Conservation (phyloP, 371 early-diverging fungal species). For the Circinella umbellata region DNA sequence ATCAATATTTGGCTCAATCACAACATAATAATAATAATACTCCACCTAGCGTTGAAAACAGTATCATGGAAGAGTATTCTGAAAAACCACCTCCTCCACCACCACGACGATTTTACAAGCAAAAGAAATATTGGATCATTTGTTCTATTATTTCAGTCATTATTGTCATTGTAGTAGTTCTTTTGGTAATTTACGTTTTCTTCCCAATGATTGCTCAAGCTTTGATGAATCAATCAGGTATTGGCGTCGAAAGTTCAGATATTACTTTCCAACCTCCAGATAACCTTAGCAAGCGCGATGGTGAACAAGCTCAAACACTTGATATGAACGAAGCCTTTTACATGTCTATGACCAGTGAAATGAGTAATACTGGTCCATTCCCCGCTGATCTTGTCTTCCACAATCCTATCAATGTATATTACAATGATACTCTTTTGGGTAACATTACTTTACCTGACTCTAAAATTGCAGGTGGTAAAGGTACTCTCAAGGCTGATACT, state of each 20-base stretch:
- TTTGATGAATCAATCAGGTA: conserved; percentile 56
- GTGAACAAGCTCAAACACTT: conserved; percentile 2
- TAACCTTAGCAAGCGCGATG: conserved; percentile 33
- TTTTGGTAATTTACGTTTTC: conserved; percentile 57
- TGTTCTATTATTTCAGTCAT: conserved; percentile 56
- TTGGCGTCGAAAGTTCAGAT: conserved; percentile 51
- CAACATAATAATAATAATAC: not conserved
- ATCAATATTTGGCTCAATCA: conserved; percentile 41
- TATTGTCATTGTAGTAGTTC: conserved; percentile 53
- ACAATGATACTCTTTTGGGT: conserved; percentile 54
- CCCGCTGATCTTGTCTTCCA: conserved; percentile 52
- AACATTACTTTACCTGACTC: conserved; percentile 56
- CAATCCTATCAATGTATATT: conserved; percentile 45
- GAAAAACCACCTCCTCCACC: conserved; percentile 48
- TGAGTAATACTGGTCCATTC: conserved; percentile 66
- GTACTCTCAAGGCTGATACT: conserved; percentile 43
- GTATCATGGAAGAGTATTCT: conserved; percentile 47
- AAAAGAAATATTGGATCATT: conserved; percentile 62
- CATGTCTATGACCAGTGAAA: conserved; percentile 54
- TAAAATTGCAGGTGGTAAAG: conserved; percentile 53
- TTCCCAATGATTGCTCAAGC: conserved; percentile 65
- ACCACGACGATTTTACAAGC: conserved; percentile 54
- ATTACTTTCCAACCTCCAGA: conserved; percentile 52
- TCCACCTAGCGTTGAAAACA: conserved; percentile 13
- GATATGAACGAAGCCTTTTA: conserved; percentile 39